Conservation (phyloP, 2,329 filamentous ascomycete species). For the Polytolypa hystricis region DNA sequence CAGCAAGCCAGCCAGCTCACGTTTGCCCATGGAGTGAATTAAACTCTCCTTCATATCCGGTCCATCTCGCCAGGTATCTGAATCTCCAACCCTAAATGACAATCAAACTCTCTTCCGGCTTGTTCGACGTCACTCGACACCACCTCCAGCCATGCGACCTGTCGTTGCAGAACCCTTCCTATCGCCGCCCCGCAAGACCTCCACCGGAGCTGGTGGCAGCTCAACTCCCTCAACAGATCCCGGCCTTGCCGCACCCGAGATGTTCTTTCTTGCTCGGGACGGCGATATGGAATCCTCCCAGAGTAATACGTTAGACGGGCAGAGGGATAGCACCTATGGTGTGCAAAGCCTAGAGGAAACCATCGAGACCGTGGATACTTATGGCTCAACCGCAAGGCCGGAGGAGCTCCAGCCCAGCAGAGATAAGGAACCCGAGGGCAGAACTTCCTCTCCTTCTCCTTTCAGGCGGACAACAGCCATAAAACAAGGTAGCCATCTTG, state of each 20-base stretch:
- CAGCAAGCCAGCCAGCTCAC: too few species aligned
- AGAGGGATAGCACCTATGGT: constrained; percentile 41
- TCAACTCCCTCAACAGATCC: constrained; percentile 24
- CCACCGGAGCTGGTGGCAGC: constrained; percentile 16
- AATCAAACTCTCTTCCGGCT: neutral
- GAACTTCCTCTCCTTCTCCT: neutral
- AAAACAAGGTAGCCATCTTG: neutral
- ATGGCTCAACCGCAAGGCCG: constrained; percentile 1
- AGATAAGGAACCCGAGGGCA: neutral
- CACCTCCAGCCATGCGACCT: constrained; percentile 24
- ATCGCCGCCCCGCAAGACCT: constrained; percentile 26
- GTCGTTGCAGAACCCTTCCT: constrained; percentile 23
- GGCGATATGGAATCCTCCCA: constrained; percentile 35
- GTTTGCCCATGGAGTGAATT: too few species aligned
- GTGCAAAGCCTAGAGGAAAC: constrained; percentile 48
- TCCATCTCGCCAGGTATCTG: too few species aligned
- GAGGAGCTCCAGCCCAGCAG: neutral
- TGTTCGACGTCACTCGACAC: neutral
- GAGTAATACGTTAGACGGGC: constrained; percentile 18
- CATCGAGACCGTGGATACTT: constrained; percentile 28
- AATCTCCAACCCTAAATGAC: too few species aligned
- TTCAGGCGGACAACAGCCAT: neutral
- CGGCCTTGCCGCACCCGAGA: constrained; percentile 37
- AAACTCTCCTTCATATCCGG: too few species aligned
- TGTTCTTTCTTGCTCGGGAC: constrained; percentile 50